phyloP scores from a whole-genome alignment of 768 basidiomycete species.

The Rhizopogon roseolus region DNA sequence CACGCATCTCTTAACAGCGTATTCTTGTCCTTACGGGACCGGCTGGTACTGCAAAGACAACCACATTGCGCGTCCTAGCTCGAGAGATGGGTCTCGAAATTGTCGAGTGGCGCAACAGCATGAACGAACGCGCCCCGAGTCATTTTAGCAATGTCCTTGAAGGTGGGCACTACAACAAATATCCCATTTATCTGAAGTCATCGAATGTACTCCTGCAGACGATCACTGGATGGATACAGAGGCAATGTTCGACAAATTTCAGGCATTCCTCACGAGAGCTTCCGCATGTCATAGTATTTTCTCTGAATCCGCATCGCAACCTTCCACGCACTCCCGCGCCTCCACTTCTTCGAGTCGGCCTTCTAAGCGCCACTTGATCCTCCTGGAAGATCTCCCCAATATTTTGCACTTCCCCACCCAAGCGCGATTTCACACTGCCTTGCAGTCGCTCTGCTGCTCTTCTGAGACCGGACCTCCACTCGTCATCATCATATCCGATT shows the following conservation, averaged over 20 bases:
- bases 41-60: constrained; percentile 87
- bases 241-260: constrained; percentile 60
- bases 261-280: constrained; percentile 69
- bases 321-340: constrained; percentile 6
- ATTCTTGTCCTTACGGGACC: constrained; percentile 85
- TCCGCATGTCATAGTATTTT: constrained; percentile 56
- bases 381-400: constrained; percentile 91
- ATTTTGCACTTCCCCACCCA: constrained; percentile 70
- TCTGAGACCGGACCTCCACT: constrained; percentile 48
- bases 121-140: constrained; percentile 42
- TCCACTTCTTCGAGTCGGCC: constrained; percentile 7
- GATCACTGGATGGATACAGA: constrained; percentile 11
- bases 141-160: constrained; percentile 14
- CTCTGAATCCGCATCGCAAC: constrained; percentile 4
- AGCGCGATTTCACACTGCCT: constrained; percentile 64
- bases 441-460: constrained; percentile 47
- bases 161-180: background rate
- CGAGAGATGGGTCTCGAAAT: constrained; percentile 74
- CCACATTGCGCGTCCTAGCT: constrained; percentile 73
- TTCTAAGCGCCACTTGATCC: constrained; percentile 53
- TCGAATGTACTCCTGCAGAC: constrained; percentile 6
- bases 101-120: constrained; percentile 78
- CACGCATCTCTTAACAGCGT: constrained; percentile 41
- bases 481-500: constrained; percentile 79
- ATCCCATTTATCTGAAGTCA: background rate